These are phyloP conservation scores for Picochlorum costavermella DNA, from an alignment of 139 green algal species.

Conservation along the genomic window DNA sequence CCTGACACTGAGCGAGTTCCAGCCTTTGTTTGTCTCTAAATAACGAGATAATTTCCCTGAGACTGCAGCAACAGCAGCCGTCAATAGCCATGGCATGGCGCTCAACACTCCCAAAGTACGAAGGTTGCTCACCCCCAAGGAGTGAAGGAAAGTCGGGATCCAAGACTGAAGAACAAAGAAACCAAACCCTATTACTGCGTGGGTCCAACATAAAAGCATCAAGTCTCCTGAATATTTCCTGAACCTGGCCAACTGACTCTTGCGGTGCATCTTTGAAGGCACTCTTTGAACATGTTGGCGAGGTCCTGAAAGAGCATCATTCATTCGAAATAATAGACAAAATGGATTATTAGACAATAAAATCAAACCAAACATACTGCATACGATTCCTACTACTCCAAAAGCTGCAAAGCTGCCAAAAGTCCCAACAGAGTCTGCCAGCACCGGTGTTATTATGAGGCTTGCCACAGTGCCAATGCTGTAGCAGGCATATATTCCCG, in stretches of 20 bases:
- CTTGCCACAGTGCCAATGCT: slow-evolving; percentile 51
- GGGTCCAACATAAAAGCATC: slow-evolving; percentile 38
- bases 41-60: slow-evolving; percentile 24
- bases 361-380: slow-evolving; percentile 13
- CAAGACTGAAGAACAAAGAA: slow-evolving; percentile 55
- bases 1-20: slow-evolving; percentile 29
- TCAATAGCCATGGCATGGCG: slow-evolving; percentile 51
- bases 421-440: slow-evolving; percentile 31
- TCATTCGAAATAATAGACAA: background rate
- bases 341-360: background rate
- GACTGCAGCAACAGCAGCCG: slow-evolving; percentile 10
- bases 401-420: slow-evolving; percentile 30
- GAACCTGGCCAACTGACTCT: background rate
- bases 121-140: slow-evolving; percentile 25
- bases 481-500: slow-evolving; percentile 48
- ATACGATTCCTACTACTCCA: slow-evolving; percentile 26
- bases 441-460: slow-evolving; percentile 30
- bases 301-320: background rate
- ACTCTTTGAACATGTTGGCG: background rate
- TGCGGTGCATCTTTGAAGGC: background rate
- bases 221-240: slow-evolving; percentile 12
- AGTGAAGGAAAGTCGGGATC: slow-evolving; percentile 52
- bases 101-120: slow-evolving; percentile 35
- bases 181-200: slow-evolving; percentile 49
- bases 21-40: slow-evolving; percentile 18